Evolutionary conservation across 2,329 filamentous ascomycete genomes (phyloP).

Genomic region (Fusarium sp.): DNA sequence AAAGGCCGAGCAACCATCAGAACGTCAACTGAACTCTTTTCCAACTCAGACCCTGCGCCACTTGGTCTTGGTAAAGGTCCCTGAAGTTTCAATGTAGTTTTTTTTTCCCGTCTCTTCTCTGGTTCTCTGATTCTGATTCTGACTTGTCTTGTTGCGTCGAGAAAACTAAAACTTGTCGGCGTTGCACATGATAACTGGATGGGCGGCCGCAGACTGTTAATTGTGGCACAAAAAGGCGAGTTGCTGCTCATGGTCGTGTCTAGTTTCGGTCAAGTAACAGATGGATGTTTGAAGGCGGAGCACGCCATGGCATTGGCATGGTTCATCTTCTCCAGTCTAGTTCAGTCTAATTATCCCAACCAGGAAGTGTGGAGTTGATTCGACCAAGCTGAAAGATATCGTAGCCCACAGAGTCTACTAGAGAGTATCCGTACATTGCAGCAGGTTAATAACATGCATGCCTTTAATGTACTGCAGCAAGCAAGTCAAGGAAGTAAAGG

Average conservation of each 20-base stretch:
- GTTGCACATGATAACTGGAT: constrained; percentile 27
- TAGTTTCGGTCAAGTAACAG: not conserved
- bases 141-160: constrained; percentile 3
- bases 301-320: constrained; percentile 10
- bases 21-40: constrained; percentile 11
- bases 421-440: not conserved
- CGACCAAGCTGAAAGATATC: constrained; percentile 42
- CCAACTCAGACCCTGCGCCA: constrained; percentile 25
- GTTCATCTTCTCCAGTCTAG: constrained; percentile 17
- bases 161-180: constrained; percentile 1
- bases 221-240: constrained; percentile 32
- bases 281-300: constrained; percentile 28
- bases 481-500: constrained; percentile 7
- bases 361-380: constrained; percentile 40
- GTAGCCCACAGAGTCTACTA: not conserved
- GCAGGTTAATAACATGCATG: not conserved
- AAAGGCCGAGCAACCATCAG: constrained; percentile 4
- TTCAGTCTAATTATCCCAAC: constrained; percentile 19
- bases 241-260: constrained; percentile 23
- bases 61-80: constrained; percentile 17
- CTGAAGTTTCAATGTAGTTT: constrained; percentile 22
- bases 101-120: not conserved
- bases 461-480: not conserved
- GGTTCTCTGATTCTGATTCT: not conserved
- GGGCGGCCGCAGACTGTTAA: constrained; percentile 25